phyloP scores from a whole-genome alignment of 1,284 basidiomycete species.

The Veloporphyrellus conicus region DNA sequence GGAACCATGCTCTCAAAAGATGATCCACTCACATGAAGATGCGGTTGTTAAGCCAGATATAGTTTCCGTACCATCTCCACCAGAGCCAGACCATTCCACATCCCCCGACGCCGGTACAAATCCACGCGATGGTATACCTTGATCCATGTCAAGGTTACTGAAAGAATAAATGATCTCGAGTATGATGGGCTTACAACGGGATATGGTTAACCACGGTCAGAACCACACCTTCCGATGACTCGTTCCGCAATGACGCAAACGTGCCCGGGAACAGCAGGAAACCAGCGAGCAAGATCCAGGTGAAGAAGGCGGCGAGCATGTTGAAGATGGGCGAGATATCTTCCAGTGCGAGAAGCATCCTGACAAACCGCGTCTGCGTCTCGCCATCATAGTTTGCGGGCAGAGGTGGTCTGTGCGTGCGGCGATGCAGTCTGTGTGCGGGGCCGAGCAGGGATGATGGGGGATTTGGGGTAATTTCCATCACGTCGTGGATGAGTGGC shows the following conservation, averaged over 20 bases:
- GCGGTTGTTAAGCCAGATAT: constrained; percentile 55
- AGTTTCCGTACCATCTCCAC: constrained; percentile 60
- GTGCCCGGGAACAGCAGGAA: constrained; percentile 59
- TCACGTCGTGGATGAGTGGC: constrained; percentile 1
- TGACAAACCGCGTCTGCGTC: constrained; percentile 31
- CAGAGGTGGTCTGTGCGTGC: constrained; percentile 21
- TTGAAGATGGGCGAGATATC: constrained; percentile 38
- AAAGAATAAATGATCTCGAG: background rate
- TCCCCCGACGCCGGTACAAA: constrained; percentile 50
- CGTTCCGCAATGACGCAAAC: constrained; percentile 45
- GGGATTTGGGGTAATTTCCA: constrained; percentile 1
- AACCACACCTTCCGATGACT: constrained; percentile 32
- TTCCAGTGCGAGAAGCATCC: constrained; percentile 33
- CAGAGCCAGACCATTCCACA: constrained; percentile 52
- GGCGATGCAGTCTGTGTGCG: constrained; percentile 20
- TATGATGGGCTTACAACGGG: constrained; percentile 39
- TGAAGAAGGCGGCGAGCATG: constrained; percentile 48
- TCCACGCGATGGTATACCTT: constrained; percentile 50
- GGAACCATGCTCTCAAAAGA: background rate
- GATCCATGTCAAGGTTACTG: constrained; percentile 1
- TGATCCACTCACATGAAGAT: constrained; percentile 46
- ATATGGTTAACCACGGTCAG: constrained; percentile 38
- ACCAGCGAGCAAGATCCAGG: constrained; percentile 56
- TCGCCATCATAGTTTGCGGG: constrained; percentile 23
- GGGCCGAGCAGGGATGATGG: background rate